These are phyloP conservation scores for Metschnikowia kofuensis DNA, from an alignment of 805 yeast genomes.

Conservation along the genomic window DNA sequence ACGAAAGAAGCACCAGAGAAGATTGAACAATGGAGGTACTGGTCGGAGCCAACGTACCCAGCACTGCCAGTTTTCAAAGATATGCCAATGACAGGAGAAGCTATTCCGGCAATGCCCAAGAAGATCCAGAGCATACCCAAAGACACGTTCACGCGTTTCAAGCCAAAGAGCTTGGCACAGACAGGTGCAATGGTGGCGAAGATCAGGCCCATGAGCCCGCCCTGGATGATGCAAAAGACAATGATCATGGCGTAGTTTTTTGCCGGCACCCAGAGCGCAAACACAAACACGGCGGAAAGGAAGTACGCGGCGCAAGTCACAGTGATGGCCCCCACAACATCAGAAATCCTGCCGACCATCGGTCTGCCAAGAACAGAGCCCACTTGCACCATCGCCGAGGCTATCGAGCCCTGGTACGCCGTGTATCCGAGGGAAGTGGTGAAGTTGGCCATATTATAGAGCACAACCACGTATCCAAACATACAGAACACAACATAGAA, in stretches of 20 bases:
- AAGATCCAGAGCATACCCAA: slow-evolving; percentile 53
- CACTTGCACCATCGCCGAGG: slow-evolving; percentile 57
- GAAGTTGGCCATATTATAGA: slow-evolving; percentile 59
- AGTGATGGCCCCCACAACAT: slow-evolving; percentile 51
- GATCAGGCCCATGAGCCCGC: slow-evolving; percentile 58
- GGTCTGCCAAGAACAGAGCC: slow-evolving; percentile 61
- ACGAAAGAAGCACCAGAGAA: slow-evolving; percentile 58
- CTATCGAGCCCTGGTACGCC: slow-evolving; percentile 52
- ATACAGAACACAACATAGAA: slow-evolving; percentile 46
- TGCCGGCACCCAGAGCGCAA: slow-evolving; percentile 41
- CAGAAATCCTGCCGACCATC: slow-evolving; percentile 48
- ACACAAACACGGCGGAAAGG: slow-evolving; percentile 26
- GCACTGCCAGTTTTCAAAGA: slow-evolving; percentile 36
- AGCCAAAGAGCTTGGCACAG: slow-evolving; percentile 51
- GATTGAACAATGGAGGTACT: slow-evolving; percentile 52
- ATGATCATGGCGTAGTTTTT: slow-evolving; percentile 55
- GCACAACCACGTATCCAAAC: slow-evolving; percentile 58
- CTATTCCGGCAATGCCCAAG: slow-evolving; percentile 49
- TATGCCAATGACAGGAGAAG: slow-evolving; percentile 61
- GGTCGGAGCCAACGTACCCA: slow-evolving; percentile 36
- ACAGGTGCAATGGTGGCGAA: slow-evolving; percentile 56
- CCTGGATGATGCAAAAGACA: slow-evolving; percentile 50
- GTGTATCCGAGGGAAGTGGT: slow-evolving; percentile 59
- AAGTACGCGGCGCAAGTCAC: slow-evolving; percentile 28
- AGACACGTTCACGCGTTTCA: slow-evolving; percentile 47